phyloP scores from a whole-genome alignment of 2,329 filamentous ascomycete genomes.

The Sclerotiophoma versabilis region DNA sequence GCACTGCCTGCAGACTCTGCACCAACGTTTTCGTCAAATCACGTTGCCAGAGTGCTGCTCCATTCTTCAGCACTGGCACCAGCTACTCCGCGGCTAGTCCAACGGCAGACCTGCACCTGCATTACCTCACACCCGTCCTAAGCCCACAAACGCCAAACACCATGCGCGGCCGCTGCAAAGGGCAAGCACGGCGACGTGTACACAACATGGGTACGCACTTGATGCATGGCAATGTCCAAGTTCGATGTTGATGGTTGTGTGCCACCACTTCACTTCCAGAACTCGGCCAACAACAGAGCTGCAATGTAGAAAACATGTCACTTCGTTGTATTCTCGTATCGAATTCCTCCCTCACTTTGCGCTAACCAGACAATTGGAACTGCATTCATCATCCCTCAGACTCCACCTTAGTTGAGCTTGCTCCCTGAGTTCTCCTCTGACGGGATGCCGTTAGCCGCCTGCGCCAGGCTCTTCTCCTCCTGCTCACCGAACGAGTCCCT shows the following conservation, averaged over 20 bases:
- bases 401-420: constrained; percentile 2
- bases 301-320: constrained; percentile 13
- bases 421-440: constrained; percentile 20
- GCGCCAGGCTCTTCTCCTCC: constrained; percentile 28
- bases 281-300: constrained; percentile 3
- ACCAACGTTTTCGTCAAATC: constrained; percentile 16
- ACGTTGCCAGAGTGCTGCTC: constrained; percentile 5
- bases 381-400: constrained; percentile 1
- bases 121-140: constrained; percentile 5
- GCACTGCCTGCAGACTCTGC: constrained; percentile 18
- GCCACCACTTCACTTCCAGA: constrained; percentile 12
- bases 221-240: constrained; percentile 12
- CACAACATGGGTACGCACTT: neutral
- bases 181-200: constrained; percentile 10
- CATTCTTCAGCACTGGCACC: constrained; percentile 12
- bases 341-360: constrained; percentile 13
- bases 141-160: neutral
- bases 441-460: constrained; percentile 49
- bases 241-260: constrained; percentile 9
- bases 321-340: constrained; percentile 14
- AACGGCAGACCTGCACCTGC: constrained; percentile 9
- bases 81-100: constrained; percentile 8
- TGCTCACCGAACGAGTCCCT: constrained; percentile 56
- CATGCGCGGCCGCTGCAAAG: neutral
- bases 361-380: constrained; percentile 12